Conservation (phyloP, 805 yeast genomes). For the Wickerhamiella siamensis region DNA sequence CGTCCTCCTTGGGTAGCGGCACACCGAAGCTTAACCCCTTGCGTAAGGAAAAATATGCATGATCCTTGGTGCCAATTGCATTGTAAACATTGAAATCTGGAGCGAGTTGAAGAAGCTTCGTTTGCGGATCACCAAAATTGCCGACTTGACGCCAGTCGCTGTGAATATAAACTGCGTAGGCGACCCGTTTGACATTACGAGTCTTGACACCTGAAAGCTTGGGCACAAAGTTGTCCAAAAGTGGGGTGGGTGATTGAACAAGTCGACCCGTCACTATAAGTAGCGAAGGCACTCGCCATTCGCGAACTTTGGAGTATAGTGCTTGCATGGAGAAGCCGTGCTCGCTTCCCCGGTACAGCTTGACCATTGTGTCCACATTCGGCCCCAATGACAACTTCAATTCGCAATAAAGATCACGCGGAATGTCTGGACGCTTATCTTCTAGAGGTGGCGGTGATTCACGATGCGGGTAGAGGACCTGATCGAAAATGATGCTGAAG, state of each 20-base stretch:
- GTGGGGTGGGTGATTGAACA: conserved; percentile 8
- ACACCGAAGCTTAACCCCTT: conserved; percentile 71
- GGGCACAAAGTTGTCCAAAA: conserved; percentile 6
- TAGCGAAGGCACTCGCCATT: conserved; percentile 82
- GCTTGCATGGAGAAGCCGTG: conserved; percentile 82
- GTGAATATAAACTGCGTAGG: conserved; percentile 49
- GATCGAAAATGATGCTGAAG: conserved; percentile 32
- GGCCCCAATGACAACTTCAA: conserved; percentile 28
- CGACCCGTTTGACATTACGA: conserved; percentile 20
- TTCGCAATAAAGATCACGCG: conserved; percentile 30
- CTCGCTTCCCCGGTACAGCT: conserved; percentile 57
- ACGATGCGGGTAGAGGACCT: conserved; percentile 25
- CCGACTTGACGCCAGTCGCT: conserved; percentile 70
- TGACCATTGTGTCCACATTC: conserved; percentile 27
- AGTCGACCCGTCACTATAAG: conserved; percentile 51
- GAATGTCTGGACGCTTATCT: conserved; percentile 28
- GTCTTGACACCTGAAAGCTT: background rate
- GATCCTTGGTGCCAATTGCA: background rate
- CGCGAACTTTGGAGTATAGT: conserved; percentile 66
- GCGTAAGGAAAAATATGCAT: conserved; percentile 30
- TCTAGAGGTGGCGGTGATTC: background rate
- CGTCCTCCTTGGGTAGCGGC: conserved; percentile 34
- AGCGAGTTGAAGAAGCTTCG: conserved; percentile 48
- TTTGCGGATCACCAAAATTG: conserved; percentile 53
- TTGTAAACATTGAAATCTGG: conserved; percentile 30